Conservation (phyloP, 1,284 basidiomycete genomes). For the Naganishia cerealis region DNA sequence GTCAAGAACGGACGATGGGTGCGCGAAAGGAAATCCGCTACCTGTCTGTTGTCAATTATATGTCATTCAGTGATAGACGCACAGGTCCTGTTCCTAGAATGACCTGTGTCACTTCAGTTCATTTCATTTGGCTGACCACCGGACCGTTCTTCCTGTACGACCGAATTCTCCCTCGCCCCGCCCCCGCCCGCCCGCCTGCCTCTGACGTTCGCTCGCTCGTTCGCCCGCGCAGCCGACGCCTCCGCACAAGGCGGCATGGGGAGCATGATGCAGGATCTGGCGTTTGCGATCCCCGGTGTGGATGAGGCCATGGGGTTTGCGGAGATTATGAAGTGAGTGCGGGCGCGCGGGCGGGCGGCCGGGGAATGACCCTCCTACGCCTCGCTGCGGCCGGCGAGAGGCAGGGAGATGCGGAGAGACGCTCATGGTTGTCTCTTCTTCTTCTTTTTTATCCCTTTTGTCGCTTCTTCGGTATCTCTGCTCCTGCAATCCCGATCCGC, state of each 20-base stretch:
- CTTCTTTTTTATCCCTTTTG: background rate
- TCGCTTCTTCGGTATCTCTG: background rate
- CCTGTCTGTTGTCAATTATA: no score
- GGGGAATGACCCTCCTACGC: background rate
- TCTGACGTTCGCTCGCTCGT: background rate
- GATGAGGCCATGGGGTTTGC: constrained; percentile 99
- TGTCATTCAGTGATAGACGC: no score
- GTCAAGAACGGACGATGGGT: no score
- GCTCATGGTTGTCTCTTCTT: background rate
- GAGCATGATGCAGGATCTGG: constrained; percentile 98
- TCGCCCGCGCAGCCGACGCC: constrained; percentile 66
- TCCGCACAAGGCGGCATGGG: constrained; percentile 86
- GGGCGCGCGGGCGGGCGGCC: no score
- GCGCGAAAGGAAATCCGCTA: no score
- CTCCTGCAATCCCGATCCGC: background rate
- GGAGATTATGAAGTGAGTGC: constrained; percentile 94
- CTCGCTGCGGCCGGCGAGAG: background rate
- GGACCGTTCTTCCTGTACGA: no score
- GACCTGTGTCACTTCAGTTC: no score
- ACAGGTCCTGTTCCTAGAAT: no score
- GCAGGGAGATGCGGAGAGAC: no score
- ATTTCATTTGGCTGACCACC: no score
- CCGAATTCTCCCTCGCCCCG: no score
- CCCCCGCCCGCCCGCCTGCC: background rate
- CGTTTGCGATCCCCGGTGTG: constrained; percentile 97